phyloP scores from a whole-genome alignment of 257 asterid genomes.

The Euphrasia confusa region DNA sequence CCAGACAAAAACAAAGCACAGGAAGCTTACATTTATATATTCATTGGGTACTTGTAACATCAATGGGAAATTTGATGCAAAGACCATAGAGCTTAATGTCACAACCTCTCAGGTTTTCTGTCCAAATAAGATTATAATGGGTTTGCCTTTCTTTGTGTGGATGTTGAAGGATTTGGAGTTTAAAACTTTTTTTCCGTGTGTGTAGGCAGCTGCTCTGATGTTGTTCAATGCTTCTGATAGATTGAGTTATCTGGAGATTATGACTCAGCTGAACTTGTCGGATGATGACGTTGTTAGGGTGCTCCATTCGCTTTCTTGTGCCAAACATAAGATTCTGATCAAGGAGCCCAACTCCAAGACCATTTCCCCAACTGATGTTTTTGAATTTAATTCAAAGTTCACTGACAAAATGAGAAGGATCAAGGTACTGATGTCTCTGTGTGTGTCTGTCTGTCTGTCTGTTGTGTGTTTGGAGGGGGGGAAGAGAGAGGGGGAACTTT shows the following conservation, averaged over 20 bases:
- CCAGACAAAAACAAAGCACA: constrained; percentile 53
- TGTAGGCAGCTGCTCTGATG: constrained; percentile 53
- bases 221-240: constrained; percentile 52
- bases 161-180: constrained; percentile 5
- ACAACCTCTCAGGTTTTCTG: constrained; percentile 48
- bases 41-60: constrained; percentile 58
- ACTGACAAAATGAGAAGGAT: constrained; percentile 66
- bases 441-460: too few species aligned
- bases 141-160: not conserved
- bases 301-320: constrained; percentile 67
- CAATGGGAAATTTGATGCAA: constrained; percentile 47
- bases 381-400: constrained; percentile 56
- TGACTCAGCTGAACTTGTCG: constrained; percentile 51
- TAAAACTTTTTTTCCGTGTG: not conserved
- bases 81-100: constrained; percentile 52
- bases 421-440: constrained; percentile 31
- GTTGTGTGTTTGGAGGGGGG: too few species aligned
- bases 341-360: constrained; percentile 58
- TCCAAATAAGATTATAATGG: not conserved
- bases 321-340: constrained; percentile 48
- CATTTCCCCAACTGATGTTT: constrained; percentile 46
- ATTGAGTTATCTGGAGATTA: constrained; percentile 55
- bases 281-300: constrained; percentile 61
- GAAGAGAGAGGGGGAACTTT: too few species aligned
- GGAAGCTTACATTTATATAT: constrained; percentile 57